Evolutionary conservation across 2,329 filamentous ascomycete species (phyloP), one percentile per base, ranked within the genome.

Genomic region (Xylariaceae sp.): DNA sequence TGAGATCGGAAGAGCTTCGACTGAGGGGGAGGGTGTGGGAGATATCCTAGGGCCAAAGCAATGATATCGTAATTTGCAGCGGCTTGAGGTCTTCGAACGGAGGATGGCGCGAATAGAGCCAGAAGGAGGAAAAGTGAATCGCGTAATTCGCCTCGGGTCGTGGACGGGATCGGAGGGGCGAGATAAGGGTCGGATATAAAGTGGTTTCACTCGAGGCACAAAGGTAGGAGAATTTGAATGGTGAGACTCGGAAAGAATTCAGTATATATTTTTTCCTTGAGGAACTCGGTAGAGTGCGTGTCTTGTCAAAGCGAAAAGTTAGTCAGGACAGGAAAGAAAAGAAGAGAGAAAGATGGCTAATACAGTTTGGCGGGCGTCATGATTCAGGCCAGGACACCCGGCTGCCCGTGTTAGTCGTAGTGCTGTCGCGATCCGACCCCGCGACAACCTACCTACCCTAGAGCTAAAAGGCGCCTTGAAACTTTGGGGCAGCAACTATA

Each of bases 1-100:
- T 81, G 82, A 80, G 69, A 67, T 62, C 65, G 65, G 71, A 75
- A 76, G 74, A 67, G 75, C 67, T 66, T 68, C 47, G 69, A 67
- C 67, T 45, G 49, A 57, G 58, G 40, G 53, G 50, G 31, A 37
- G 36, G 43, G 40, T 21, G 48, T 33, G 40, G 58, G 46, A 49
- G 39, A 47, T 54, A 63, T 65, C 56, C 56, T 50, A 46, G 45
- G 40, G 29, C 37, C 26, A 40, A 39, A 37, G 43, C 23, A 41
- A 31, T 6, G 26, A 34, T 43, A 24, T 46, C 29, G 52, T 49
- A 24, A 50, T n/a, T 39, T 21, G 36, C 17, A 16, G 8, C 9
- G 23, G 36, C 14, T 43, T 36, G 50, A 40, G n/a, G 23, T 5
- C 39, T 49, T 21, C 26, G 53, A 29, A 45, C 40, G 23, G 23